phyloP scores from a whole-genome alignment of 192 early-diverging fungal species.

The Hyaloraphidium curvatum region DNA sequence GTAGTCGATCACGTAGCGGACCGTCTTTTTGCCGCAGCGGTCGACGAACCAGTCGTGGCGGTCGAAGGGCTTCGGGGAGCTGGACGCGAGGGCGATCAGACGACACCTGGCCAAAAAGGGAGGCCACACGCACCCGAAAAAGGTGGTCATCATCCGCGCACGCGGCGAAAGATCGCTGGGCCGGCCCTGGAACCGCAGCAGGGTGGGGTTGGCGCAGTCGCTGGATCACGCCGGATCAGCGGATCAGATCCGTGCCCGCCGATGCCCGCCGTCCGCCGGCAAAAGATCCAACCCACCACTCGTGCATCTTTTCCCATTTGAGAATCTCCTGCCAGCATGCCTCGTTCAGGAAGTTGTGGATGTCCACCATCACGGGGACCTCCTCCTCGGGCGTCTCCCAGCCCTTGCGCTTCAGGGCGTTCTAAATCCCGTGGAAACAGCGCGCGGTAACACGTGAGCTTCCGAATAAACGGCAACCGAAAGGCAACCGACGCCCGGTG shows the following conservation, averaged over 20 bases:
- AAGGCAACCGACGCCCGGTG: too few relatives aligned
- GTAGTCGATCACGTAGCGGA: conserved; percentile 96
- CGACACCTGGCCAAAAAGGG: neutral
- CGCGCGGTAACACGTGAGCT: too few relatives aligned
- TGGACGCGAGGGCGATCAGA: conserved; percentile 4
- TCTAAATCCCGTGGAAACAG: too few relatives aligned
- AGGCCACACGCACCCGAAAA: conserved; percentile 34
- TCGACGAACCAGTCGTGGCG: conserved; percentile 93
- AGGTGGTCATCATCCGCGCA: conserved; percentile 32
- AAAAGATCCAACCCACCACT: conserved; percentile 22
- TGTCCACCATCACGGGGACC: conserved; percentile 83
- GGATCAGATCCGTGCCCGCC: too few relatives aligned
- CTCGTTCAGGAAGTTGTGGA: conserved; percentile 97
- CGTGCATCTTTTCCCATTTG: conserved; percentile 66
- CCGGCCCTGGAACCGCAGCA: conserved; percentile 67
- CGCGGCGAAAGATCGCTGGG: conserved; percentile 60
- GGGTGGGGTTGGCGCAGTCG: conserved; percentile 39
- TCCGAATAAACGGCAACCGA: too few relatives aligned
- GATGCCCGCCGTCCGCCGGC: neutral
- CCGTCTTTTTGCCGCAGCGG: conserved; percentile 66
- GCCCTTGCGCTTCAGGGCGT: conserved; percentile 64
- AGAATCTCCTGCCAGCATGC: conserved; percentile 84
- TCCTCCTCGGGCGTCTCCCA: conserved; percentile 68
- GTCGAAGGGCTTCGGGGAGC: conserved; percentile 81
- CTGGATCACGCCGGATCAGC: neutral